Evolutionary conservation across 768 basidiomycete species (phyloP), one percentile per base, ranked within the genome.

Genomic region (Nidularia sp.): DNA sequence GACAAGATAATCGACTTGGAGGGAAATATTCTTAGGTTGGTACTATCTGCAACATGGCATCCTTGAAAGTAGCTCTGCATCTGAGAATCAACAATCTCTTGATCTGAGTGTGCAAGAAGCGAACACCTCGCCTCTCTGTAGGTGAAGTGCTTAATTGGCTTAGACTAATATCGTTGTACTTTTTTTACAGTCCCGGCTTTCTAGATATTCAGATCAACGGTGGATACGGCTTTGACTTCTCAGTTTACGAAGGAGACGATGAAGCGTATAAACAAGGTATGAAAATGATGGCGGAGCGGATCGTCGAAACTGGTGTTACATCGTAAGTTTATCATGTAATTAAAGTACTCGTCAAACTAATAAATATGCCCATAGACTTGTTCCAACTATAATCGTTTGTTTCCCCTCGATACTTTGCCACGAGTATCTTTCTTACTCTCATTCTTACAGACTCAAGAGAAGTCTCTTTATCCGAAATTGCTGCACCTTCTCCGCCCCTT

Each of bases 191-290:
- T 64, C 93, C 93, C 2, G 93, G 93, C 10, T 80, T 87, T 60
- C 78, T 95, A 47, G 93, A 95, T 68, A 82, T 88, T 13, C 93
- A 96, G 61, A 85, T 96, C 55, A 95, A 96, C 57, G 93, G 93
- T 34, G 93, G 85, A 4, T 93, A 90, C 63, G 84, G 86, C 32
- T 89, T 92, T 62, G 90, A 93, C 66, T 93, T 93, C 61, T 92
- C 90, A 9, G 80, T 92, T 13, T 90, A 86, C 58, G 84, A 88
- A 34, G 81, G 79, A 29, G 77, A 86, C 61, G 86, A 89, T 49
- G 75, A 83, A 35, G 71, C 70, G 5, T 95, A 95, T 67, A 71
- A 75, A 25, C 59, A 77, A 22, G 90, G 90, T 15, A 71, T 95
- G 66, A 78, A 80, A 61, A 70, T 73, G 54, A 81, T 93, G 34